phyloP scores from a whole-genome alignment of 2,329 filamentous ascomycete species.

The Pyricularia grisea region DNA sequence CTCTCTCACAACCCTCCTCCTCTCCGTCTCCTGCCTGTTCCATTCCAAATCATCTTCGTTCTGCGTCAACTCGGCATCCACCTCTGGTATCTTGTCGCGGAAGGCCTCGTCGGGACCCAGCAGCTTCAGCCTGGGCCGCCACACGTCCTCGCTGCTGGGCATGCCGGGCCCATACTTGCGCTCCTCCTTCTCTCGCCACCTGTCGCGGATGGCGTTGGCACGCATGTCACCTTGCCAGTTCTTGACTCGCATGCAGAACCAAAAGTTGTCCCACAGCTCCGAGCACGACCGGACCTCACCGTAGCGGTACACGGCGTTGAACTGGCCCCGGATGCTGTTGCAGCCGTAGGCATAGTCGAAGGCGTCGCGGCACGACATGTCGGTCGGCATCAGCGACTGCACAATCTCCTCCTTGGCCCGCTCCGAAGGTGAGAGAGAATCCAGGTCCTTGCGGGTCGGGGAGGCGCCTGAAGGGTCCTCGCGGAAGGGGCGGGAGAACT shows the following conservation, averaged over 20 bases:
- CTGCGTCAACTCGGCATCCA: slow-evolving; percentile 13
- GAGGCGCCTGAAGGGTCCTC: slow-evolving; percentile 15
- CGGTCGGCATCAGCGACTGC: slow-evolving; percentile 64
- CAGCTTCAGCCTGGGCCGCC: slow-evolving; percentile 61
- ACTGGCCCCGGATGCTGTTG: slow-evolving; percentile 83
- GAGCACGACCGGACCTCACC: slow-evolving; percentile 68
- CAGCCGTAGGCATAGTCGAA: slow-evolving; percentile 96
- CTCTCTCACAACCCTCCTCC: slow-evolving; percentile 25
- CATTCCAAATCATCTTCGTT: slow-evolving; percentile 33
- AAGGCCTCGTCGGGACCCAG: slow-evolving; percentile 42
- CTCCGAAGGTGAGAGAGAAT: not conserved
- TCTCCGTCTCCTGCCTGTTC: slow-evolving; percentile 24
- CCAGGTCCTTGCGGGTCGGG: slow-evolving; percentile 8
- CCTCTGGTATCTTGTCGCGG: slow-evolving; percentile 6
- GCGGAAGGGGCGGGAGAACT: slow-evolving; percentile 9
- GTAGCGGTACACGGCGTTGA: slow-evolving; percentile 83
- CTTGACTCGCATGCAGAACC: slow-evolving; percentile 91
- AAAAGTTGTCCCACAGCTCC: slow-evolving; percentile 88
- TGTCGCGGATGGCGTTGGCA: slow-evolving; percentile 52
- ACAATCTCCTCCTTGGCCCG: slow-evolving; percentile 36
- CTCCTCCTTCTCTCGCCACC: slow-evolving; percentile 57
- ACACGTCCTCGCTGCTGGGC: slow-evolving; percentile 82
- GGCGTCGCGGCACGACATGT: slow-evolving; percentile 80
- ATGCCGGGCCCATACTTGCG: slow-evolving; percentile 53
- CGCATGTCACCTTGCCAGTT: slow-evolving; percentile 49